Conservation (phyloP, 2,329 filamentous ascomycete species). For the Fusarium sp. region DNA sequence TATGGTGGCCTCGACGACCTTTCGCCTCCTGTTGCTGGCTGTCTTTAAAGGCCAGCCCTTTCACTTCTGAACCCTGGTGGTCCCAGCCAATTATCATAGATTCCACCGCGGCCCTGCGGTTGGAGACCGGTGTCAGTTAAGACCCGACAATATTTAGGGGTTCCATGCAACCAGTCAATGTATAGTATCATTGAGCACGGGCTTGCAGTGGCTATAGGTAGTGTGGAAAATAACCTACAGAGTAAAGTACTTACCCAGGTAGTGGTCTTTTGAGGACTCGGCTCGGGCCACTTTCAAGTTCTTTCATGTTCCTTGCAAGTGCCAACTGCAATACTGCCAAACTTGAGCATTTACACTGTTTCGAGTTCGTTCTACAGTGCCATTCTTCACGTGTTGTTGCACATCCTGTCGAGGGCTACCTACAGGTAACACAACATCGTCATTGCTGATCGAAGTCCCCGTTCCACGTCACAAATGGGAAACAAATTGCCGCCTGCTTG, state of each 20-base stretch:
- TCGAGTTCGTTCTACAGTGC: slow-evolving; percentile 13
- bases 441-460: slow-evolving; percentile 11
- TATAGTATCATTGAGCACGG: slow-evolving; percentile 28
- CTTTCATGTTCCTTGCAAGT: neutral
- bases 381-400: slow-evolving; percentile 12
- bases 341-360: slow-evolving; percentile 23
- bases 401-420: slow-evolving; percentile 36
- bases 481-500: neutral
- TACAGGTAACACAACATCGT: slow-evolving; percentile 24
- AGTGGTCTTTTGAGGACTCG: neutral
- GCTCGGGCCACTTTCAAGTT: neutral
- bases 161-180: slow-evolving; percentile 22
- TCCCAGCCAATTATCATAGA: slow-evolving; percentile 34
- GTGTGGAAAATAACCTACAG: neutral
- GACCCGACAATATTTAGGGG: slow-evolving; percentile 42
- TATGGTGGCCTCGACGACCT: slow-evolving; percentile 27
- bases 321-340: neutral
- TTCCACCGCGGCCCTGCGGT: neutral
- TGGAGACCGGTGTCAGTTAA: slow-evolving; percentile 18
- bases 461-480: neutral
- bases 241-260: no score
- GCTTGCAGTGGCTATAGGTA: slow-evolving; percentile 8
- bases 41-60: slow-evolving; percentile 17
- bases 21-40: slow-evolving; percentile 28
- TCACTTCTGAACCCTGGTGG: slow-evolving; percentile 23